These are phyloP conservation scores for Funneliformis geosporum DNA, from an alignment of 192 early-diverging fungal species.

Conservation along the genomic window DNA sequence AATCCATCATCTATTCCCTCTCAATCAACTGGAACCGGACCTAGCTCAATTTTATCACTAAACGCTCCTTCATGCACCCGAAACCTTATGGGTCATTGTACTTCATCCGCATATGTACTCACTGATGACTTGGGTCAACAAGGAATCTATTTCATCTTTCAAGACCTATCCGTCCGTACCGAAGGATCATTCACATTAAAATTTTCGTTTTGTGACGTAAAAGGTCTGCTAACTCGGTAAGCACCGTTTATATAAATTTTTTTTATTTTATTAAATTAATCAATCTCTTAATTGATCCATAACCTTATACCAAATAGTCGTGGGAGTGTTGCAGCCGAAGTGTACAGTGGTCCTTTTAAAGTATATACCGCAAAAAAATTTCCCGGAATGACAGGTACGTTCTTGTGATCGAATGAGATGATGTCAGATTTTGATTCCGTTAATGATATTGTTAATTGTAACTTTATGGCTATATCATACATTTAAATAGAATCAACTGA, in stretches of 20 bases:
- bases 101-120: conserved; percentile 67
- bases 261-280: conserved; percentile 26
- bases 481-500: conserved; percentile 71
- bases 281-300: neutral
- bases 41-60: conserved; percentile 17
- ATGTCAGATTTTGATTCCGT: neutral
- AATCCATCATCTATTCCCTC: conserved; percentile 40
- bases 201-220: conserved; percentile 67
- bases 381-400: conserved; percentile 74
- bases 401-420: neutral
- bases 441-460: neutral
- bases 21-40: conserved; percentile 15
- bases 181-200: conserved; percentile 72
- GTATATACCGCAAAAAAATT: conserved; percentile 78
- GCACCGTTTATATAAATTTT: conserved; percentile 21
- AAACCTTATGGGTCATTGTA: conserved; percentile 71
- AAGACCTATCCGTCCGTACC: conserved; percentile 74
- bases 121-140: conserved; percentile 63
- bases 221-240: conserved; percentile 54
- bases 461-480: neutral
- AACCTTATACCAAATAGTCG: conserved; percentile 36
- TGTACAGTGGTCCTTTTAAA: conserved; percentile 66
- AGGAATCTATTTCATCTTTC: conserved; percentile 80
- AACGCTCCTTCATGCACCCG: conserved; percentile 47
- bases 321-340: conserved; percentile 48